A percentile compares a stretch with the other conserved stretches of the same genome.
These are phyloP conservation scores for Lenzites betulinus DNA, from an alignment of 768 basidiomycete genomes.

Conservation along the genomic window DNA sequence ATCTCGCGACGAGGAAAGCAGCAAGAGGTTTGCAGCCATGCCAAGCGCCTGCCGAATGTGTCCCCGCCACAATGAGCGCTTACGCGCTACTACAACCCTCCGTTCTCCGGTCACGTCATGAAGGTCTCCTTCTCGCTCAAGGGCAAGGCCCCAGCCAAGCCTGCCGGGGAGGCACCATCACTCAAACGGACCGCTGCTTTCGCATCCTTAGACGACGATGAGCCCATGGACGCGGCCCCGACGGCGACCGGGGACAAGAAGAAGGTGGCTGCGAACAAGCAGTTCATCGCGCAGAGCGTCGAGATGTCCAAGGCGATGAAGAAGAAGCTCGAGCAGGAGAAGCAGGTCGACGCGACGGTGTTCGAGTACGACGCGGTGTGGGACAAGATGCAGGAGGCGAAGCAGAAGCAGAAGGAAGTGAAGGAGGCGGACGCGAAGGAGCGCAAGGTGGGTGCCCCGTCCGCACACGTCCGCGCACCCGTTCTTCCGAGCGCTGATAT, in stretches of 20 bases:
- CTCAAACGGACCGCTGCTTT: slow-evolving; percentile 66
- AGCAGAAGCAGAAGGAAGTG: slow-evolving; percentile 67
- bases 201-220: slow-evolving; percentile 65
- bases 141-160: slow-evolving; percentile 47
- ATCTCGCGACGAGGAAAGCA: neutral
- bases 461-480: neutral
- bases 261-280: slow-evolving; percentile 51
- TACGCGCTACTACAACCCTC: neutral
- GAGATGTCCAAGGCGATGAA: slow-evolving; percentile 63
- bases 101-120: slow-evolving; percentile 44
- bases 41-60: neutral
- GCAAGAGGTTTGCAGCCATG: neutral
- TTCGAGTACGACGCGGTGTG: slow-evolving; percentile 97
- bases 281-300: slow-evolving; percentile 58
- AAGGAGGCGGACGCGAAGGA: slow-evolving; percentile 78
- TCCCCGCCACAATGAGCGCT: neutral
- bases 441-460: slow-evolving; percentile 62
- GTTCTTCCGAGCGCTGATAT: slow-evolving; percentile 18
- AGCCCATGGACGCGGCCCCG: slow-evolving; percentile 50
- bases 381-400: slow-evolving; percentile 92
- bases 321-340: slow-evolving; percentile 79
- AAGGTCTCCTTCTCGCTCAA: slow-evolving; percentile 90
- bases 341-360: slow-evolving; percentile 76
- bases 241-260: slow-evolving; percentile 42
- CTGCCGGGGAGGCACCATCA: slow-evolving; percentile 51